phyloP scores from a whole-genome alignment of 2,329 filamentous ascomycete species.

The Lojkania enalia region DNA sequence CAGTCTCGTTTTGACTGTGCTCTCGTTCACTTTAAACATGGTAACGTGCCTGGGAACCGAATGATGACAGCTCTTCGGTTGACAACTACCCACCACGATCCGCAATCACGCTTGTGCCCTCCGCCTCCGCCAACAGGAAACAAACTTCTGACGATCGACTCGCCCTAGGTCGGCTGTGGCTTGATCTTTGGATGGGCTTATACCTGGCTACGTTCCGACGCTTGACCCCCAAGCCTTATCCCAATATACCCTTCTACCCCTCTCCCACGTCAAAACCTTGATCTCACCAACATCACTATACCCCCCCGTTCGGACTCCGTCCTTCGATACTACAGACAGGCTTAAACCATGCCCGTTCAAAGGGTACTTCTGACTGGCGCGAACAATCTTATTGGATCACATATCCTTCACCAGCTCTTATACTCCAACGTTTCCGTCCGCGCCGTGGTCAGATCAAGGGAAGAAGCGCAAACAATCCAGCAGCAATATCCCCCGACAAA shows the following conservation, averaged over 20 bases:
- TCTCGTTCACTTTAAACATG: conserved; percentile 2
- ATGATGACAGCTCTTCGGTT: conserved; percentile 17
- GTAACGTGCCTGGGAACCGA: conserved; percentile 7
- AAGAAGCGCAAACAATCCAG: conserved; percentile 20
- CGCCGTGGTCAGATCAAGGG: conserved; percentile 27
- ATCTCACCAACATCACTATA: conserved; percentile 8
- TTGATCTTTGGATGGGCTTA: conserved; percentile 3
- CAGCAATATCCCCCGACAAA: conserved; percentile 20
- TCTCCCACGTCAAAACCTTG: conserved; percentile 10
- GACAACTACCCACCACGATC: conserved; percentile 13
- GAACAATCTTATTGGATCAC: conserved; percentile 28
- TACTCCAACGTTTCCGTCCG: conserved; percentile 26
- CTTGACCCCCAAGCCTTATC: conserved; percentile 15
- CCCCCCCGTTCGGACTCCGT: conserved; percentile 10
- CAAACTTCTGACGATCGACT: conserved; percentile 20
- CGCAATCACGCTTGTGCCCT: conserved; percentile 18
- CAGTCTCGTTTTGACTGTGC: no score
- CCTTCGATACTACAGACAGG: not conserved
- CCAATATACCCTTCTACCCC: conserved; percentile 11
- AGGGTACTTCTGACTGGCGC: conserved; percentile 32
- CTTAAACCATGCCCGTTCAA: conserved; percentile 22
- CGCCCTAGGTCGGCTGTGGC: conserved; percentile 7
- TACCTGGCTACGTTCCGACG: conserved; percentile 18
- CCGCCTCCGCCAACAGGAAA: conserved; percentile 13
- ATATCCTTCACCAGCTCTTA: conserved; percentile 30